Evolutionary conservation across 495 filamentous ascomycete species (phyloP), one percentile per base, ranked within the genome.

Genomic region (Talaromyces adpressus): DNA sequence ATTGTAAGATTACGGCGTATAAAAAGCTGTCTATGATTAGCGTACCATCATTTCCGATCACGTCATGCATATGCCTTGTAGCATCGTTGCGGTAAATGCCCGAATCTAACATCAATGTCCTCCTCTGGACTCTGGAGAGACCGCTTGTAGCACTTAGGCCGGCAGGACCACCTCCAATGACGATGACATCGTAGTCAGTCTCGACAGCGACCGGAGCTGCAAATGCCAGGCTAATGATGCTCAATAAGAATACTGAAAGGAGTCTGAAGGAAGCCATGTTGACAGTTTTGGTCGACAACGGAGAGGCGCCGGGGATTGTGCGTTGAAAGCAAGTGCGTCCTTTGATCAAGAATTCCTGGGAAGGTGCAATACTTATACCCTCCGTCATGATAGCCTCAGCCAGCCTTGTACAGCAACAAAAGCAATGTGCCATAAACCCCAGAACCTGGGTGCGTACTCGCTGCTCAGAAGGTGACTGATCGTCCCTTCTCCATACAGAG

Each of bases 51-150:
- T 80, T 83, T 5, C 82, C 82, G 39, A 85, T 76, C 5, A 85
- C 82, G 65, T 85, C 83, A 69, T 86, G 84, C 82, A 84, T 82
- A 53, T 82, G 76, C 25, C 80, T 68, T 0, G 82, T 84, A 4
- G 77, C 71, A n/a, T 62, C 77, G 68, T 86, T 86, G 62, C 83
- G 81, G 63, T 86, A 86, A 18, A 79, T 72, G 36, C 78, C 75
- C 39, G 79, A 82, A 67, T 86, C 84, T 65, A 85, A 81, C 57
- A 86, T 64, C 18, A 82, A 71, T 3, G 81, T 77, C 23, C 72
- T 79, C 6, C 84, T 73, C 5, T 78, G 76, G 11, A 85, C 83
- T 6, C 84, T 78, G 9, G 79, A 81, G 9, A 86, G 77, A 63
- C 80, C 82, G 66, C 84, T 86, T 25, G 82, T 64, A 9, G 79